Percentiles rank a stretch among this genome's conserved stretches.
These are phyloP conservation scores for Plantago major DNA, from an alignment of 257 asterid species.

Conservation along the genomic window DNA sequence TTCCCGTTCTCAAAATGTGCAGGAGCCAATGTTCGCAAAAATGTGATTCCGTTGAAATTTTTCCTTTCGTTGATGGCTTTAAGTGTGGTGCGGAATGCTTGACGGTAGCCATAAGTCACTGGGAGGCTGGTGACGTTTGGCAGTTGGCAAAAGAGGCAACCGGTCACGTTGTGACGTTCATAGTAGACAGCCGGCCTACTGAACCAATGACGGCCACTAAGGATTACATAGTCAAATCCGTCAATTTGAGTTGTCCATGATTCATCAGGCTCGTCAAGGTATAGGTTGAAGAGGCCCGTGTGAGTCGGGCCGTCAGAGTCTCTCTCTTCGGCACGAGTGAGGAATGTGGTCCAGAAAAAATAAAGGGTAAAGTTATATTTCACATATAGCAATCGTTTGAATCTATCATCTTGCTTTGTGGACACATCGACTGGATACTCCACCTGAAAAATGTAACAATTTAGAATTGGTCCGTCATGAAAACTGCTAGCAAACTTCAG, in stretches of 20 bases:
- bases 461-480: too few species aligned
- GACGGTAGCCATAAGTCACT: slow-evolving; percentile 21
- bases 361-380: slow-evolving; percentile 45
- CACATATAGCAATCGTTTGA: slow-evolving; percentile 43
- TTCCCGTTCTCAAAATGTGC: slow-evolving; percentile 35
- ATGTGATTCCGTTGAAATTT: slow-evolving; percentile 26
- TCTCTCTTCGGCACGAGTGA: slow-evolving; percentile 24
- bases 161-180: slow-evolving; percentile 10
- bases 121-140: slow-evolving; percentile 25
- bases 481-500: too few species aligned
- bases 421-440: slow-evolving; percentile 51
- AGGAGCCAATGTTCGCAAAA: slow-evolving; percentile 29
- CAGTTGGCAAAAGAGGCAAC: slow-evolving; percentile 29
- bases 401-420: slow-evolving; percentile 28
- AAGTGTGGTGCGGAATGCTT: slow-evolving; percentile 26
- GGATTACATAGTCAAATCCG: slow-evolving; percentile 24
- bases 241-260: slow-evolving; percentile 27
- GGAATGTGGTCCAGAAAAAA: slow-evolving; percentile 37
- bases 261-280: slow-evolving; percentile 29
- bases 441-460: slow-evolving; percentile 22
- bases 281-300: slow-evolving; percentile 29
- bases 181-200: slow-evolving; percentile 22
- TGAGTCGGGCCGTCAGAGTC: slow-evolving; percentile 29
- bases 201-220: slow-evolving; percentile 35
- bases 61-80: slow-evolving; percentile 24